Conservation (phyloP, 257 asterid genomes). For the Leptodermis oblonga region DNA sequence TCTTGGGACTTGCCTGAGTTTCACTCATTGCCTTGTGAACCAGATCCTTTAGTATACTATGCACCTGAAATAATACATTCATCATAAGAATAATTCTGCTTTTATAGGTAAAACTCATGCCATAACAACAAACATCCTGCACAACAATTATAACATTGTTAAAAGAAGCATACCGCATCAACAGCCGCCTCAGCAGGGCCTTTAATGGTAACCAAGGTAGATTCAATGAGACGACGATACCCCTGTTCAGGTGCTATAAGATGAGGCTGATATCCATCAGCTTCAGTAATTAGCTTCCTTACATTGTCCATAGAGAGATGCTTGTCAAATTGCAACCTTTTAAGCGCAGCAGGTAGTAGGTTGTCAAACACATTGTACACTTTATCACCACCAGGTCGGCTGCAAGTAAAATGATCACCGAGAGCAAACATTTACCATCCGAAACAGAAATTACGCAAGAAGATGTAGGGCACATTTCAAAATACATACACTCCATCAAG, state of each 20-base stretch:
- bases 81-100: background rate
- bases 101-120: background rate
- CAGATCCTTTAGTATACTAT: constrained; percentile 78
- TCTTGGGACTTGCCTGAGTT: constrained; percentile 51
- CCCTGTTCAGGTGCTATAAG: constrained; percentile 99
- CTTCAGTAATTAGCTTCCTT: constrained; percentile 90
- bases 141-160: background rate
- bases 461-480: background rate
- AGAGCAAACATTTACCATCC: constrained; percentile 6
- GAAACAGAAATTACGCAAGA: background rate
- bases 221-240: constrained; percentile 95
- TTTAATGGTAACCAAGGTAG: constrained; percentile 76
- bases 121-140: background rate
- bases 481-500: constrained; percentile 88
- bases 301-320: constrained; percentile 99
- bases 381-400: constrained; percentile 99
- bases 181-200: constrained; percentile 99
- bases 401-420: constrained; percentile 31
- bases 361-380: constrained; percentile 83
- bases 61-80: constrained; percentile 54
- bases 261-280: constrained; percentile 99
- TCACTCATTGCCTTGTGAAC: constrained; percentile 88
- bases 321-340: constrained; percentile 94
- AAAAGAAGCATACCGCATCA: constrained; percentile 62
- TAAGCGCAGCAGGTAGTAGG: constrained; percentile 96